These are phyloP conservation scores for Metarhizium humberi DNA, from an alignment of 2,329 filamentous ascomycete genomes.

Conservation along the genomic window DNA sequence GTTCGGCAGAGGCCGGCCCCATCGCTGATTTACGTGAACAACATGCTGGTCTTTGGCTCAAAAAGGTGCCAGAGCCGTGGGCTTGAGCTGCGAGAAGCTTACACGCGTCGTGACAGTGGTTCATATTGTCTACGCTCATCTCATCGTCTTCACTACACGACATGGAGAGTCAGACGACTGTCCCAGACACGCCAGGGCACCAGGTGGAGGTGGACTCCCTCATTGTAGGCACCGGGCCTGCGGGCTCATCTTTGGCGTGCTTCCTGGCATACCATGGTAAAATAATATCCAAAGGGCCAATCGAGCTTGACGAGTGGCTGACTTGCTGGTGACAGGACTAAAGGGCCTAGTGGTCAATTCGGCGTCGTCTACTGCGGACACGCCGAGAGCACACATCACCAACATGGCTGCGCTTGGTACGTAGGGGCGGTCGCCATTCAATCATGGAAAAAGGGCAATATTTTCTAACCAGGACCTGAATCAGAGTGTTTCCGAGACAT, in stretches of 20 bases:
- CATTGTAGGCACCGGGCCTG: constrained; percentile 42
- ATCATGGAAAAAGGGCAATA: neutral
- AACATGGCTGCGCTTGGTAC: constrained; percentile 44
- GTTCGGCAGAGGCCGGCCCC: too few relatives aligned
- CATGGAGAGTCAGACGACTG: too few relatives aligned
- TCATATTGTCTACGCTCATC: too few relatives aligned
- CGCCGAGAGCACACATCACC: constrained; percentile 51
- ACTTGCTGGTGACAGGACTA: constrained; percentile 24
- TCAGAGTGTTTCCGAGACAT: constrained; percentile 44
- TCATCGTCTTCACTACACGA: too few relatives aligned
- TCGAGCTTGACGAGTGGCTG: neutral
- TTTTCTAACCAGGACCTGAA: neutral
- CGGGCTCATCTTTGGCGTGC: constrained; percentile 43
- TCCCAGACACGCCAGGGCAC: too few relatives aligned
- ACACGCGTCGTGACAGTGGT: too few relatives aligned
- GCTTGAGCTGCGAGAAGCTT: too few relatives aligned
- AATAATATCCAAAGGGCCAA: too few relatives aligned
- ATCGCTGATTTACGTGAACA: too few relatives aligned
- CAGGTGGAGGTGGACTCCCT: constrained; percentile 32
- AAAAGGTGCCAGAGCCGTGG: too few relatives aligned
- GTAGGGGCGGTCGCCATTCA: neutral
- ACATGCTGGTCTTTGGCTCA: too few relatives aligned
- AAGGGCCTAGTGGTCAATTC: constrained; percentile 44
- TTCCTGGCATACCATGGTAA: constrained; percentile 40
- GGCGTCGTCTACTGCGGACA: constrained; percentile 40